A percentile compares a stretch with the other conserved stretches of the same genome.
Conservation (phyloP, 2,329 filamentous ascomycete genomes). For the Blumeria hordei region DNA sequence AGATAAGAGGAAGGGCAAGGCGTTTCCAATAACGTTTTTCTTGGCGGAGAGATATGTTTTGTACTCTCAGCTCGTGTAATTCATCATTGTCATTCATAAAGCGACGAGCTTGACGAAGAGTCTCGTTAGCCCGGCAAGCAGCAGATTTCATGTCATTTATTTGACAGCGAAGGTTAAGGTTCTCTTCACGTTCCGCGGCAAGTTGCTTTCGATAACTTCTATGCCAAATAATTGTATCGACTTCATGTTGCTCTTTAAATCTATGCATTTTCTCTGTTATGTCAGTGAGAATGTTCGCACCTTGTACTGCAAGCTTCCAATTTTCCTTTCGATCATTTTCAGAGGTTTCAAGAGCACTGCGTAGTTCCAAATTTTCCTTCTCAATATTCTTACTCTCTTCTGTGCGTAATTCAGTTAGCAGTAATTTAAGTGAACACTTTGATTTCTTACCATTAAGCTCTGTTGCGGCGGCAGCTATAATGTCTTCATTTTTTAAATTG, state of each 20-base stretch:
- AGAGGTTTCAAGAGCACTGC: constrained; percentile 35
- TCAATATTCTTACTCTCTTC: constrained; percentile 36
- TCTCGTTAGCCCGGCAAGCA: constrained; percentile 31
- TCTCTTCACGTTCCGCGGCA: constrained; percentile 39
- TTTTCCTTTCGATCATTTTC: constrained; percentile 36
- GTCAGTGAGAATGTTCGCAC: constrained; percentile 28
- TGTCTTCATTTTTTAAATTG: constrained; percentile 30
- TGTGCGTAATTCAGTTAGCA: constrained; percentile 11
- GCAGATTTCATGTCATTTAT: constrained; percentile 42
- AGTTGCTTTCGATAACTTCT: constrained; percentile 40
- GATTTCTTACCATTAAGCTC: constrained; percentile 27
- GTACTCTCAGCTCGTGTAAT: constrained; percentile 27
- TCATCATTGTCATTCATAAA: constrained; percentile 30
- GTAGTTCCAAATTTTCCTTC: constrained; percentile 32
- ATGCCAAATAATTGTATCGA: constrained; percentile 39
- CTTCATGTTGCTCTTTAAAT: constrained; percentile 37
- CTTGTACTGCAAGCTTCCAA: constrained; percentile 27
- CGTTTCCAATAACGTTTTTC: constrained; percentile 43
- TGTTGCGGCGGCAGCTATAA: constrained; percentile 29
- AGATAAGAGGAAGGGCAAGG: constrained; percentile 35
- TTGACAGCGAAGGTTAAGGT: constrained; percentile 35
- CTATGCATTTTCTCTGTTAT: constrained; percentile 41
- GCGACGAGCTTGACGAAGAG: constrained; percentile 30
- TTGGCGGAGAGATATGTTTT: constrained; percentile 27
- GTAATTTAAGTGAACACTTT: background rate